Base-by-base conservation (phyloP, 352 stramenopile species). In the Peronospora belbahrii region DNA sequence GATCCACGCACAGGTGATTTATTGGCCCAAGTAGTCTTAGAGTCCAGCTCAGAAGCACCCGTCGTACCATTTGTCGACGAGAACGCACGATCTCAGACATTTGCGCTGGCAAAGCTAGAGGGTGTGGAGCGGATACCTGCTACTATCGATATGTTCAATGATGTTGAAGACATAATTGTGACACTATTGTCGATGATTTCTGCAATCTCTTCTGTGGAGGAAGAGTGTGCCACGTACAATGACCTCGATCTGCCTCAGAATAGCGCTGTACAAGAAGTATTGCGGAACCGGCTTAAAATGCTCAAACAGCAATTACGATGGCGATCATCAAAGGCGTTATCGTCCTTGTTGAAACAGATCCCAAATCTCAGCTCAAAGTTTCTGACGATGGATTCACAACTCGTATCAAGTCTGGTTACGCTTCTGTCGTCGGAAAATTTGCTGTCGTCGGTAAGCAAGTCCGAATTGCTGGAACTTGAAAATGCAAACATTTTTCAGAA, bases 281-380 rank as follows among this genome's bases (percentile, higher is more conserved):
- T 92, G 2, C 60, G 76, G 2, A 59, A 50, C 7, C 62, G 67
- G 9, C 43, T 92, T n/a, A 74, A 70, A 8, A 74, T 75, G 32
- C 89, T 74, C 62, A 88, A 83, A 11, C 78, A 85, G 35, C 78
- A 94, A 40, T 49, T 94, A 7, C 77, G 83, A 48, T 94, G 83
- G 83, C 53, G 79, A 10, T 65, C 83, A 9, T 81, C 74, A 0
- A 92, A 89, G 54, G 83, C 83, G 4, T 53, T 94, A 6, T 62
- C 71, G 1, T 74, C 62, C 0, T 39, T 92, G 40, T 56, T 91
- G 13, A 87, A 83, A 49, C 83, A 94, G 33, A 71, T 89, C 25
- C 57, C 82, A 0, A 51, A 48, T 1, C 44, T 86, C 1, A 70
- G 47, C 10, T 54, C 55, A 0, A 28, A 40, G 17, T 39, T 84